phyloP scores from a whole-genome alignment of 1,139 yeast genomes.

The Lodderomyces pseudojiufengensis region DNA sequence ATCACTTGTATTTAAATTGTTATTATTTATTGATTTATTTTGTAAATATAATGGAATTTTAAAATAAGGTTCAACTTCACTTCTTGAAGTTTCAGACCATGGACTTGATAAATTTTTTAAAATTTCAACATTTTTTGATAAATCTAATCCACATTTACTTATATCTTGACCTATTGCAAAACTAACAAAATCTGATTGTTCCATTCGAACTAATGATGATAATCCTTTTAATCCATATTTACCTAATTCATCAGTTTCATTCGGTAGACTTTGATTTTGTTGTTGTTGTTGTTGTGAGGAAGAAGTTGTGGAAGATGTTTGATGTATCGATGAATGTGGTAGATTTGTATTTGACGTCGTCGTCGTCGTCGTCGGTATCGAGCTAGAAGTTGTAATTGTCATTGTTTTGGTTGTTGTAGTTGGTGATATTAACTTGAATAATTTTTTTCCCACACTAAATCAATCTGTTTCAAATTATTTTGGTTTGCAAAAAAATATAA shows the following conservation, averaged over 20 bases:
- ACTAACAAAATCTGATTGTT: conserved; percentile 59
- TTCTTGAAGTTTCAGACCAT: conserved; percentile 88
- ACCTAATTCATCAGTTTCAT: conserved; percentile 3
- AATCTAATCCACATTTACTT: conserved; percentile 67
- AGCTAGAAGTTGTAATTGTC: background rate
- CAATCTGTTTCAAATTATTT: too few species aligned
- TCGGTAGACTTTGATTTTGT: background rate
- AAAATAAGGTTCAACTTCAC: conserved; percentile 86
- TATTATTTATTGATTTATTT: conserved; percentile 44
- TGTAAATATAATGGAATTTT: conserved; percentile 39
- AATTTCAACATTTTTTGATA: conserved; percentile 46
- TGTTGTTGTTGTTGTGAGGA: background rate
- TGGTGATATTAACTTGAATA: too few species aligned
- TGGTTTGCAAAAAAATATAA: too few species aligned
- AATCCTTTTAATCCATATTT: conserved; percentile 77
- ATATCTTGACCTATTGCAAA: conserved; percentile 86
- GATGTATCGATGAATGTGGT: too few species aligned
- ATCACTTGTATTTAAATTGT: conserved; percentile 51
- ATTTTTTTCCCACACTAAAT: too few species aligned
- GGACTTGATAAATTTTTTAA: conserved; percentile 83
- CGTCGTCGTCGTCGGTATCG: background rate
- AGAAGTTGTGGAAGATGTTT: too few species aligned
- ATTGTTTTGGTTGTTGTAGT: too few species aligned
- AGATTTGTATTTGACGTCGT: background rate
- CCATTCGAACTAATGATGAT: conserved; percentile 64